Evolutionary conservation across 495 filamentous ascomycete species (phyloP), one percentile per base, ranked within the genome.

Genomic region (Geoglossum glabrum): DNA sequence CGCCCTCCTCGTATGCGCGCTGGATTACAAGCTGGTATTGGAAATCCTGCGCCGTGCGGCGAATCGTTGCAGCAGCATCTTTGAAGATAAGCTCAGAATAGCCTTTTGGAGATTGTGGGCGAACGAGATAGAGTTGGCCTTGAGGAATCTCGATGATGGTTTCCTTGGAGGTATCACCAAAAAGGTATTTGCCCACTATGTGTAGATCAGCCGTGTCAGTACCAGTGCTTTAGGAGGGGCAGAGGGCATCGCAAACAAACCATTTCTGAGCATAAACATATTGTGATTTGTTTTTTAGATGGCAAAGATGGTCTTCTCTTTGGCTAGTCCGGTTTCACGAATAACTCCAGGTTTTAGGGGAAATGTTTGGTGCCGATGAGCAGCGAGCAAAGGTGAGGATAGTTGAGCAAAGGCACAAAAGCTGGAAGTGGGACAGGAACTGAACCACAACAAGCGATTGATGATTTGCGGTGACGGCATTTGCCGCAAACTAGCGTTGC

Each of bases 21-120:
- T 96, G 93, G 23, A 98, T 78, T 54, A 97, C 90, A 36, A 98
- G 83, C 67, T 97, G 92, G 66, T 97, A 98, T 64, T 98, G 90
- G 64, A 84, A 97, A 28, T 94, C 86, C 68, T 93, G 88, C 1
- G 84, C 88, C 9, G 93, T 96, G 25, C 87, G 82, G 60, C 92
- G 83, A 63, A 98, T 95, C 36, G 83, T 83, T 25, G 90, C 88
- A 31, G 83, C 87, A 33, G 87, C 83, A 82, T 98, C 92, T 65
- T 94, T 96, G 79, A 95, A 98, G 70, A 98, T 94, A 63, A 96
- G 86, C 69, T 98, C 93, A 0, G 88, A 95, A 64, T 95, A 95
- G 59, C 92, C 92, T 70, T 98, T 98, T 31, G 89, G 86, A 1
- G 92, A 98, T 30, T 87, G 76, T 5, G 92, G 92, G 61, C 92